Conservation (phyloP, 208 protist species). For the Phytomonas serpens region DNA sequence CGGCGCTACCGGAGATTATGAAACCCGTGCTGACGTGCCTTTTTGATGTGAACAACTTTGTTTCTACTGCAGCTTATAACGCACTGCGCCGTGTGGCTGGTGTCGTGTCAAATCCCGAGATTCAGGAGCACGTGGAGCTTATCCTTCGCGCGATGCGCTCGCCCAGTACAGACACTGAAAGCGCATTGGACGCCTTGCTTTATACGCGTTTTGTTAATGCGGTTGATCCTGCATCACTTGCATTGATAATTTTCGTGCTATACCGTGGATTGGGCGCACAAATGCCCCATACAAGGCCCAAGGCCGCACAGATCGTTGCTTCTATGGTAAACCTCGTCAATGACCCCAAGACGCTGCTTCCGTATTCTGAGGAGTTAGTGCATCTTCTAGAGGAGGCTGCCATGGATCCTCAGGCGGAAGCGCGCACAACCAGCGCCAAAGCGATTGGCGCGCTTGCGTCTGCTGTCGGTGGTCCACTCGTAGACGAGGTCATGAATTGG, state of each 20-base stretch:
- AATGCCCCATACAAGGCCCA: conserved; percentile 63
- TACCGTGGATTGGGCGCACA: conserved; percentile 71
- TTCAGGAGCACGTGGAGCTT: conserved; percentile 83
- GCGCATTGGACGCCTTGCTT: conserved; percentile 87
- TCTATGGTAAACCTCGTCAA: conserved; percentile 83
- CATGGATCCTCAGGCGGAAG: conserved; percentile 76
- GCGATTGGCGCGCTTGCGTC: conserved; percentile 70
- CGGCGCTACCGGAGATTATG: conserved; percentile 86
- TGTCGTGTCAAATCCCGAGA: conserved; percentile 88
- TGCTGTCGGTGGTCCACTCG: conserved; percentile 52
- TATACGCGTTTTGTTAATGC: conserved; percentile 91
- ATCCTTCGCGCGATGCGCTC: conserved; percentile 85
- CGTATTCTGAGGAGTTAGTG: conserved; percentile 83
- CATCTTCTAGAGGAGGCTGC: conserved; percentile 75
- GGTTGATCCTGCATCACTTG: conserved; percentile 89
- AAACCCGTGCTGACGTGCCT: conserved; percentile 79
- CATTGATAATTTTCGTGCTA: conserved; percentile 88
- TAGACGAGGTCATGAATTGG: conserved; percentile 77
- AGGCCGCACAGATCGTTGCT: conserved; percentile 89
- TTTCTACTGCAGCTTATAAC: conserved; percentile 69
- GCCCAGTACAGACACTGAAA: conserved; percentile 84
- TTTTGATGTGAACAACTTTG: conserved; percentile 86
- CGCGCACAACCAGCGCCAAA: conserved; percentile 83
- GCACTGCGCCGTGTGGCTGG: conserved; percentile 83
- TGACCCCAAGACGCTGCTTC: conserved; percentile 73